Conservation (phyloP, 83 land plant species). For the Thuja plicata region DNA sequence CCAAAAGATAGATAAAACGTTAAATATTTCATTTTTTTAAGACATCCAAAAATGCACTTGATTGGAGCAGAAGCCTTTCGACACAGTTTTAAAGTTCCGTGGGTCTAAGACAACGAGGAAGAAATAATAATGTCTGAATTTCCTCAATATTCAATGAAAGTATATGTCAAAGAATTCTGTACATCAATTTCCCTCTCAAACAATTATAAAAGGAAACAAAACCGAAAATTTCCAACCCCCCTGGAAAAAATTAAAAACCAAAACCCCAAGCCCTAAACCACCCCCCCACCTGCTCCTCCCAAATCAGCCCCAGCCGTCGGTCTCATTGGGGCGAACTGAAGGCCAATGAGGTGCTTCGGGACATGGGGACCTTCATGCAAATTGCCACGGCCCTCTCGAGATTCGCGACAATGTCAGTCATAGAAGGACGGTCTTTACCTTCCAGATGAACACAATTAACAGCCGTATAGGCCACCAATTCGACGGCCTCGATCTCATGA, state of each 20-base stretch:
- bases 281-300: no score
- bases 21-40: no score
- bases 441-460: conserved; percentile 66
- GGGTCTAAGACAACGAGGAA: no score
- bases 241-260: background rate
- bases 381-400: conserved; percentile 64
- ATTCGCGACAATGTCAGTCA: conserved; percentile 64
- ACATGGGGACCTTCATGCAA: conserved; percentile 22
- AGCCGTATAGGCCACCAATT: conserved; percentile 69
- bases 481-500: conserved; percentile 54
- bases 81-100: no score
- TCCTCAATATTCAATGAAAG: no score
- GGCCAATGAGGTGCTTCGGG: background rate
- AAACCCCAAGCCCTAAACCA: no score
- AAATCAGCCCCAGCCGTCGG: background rate
- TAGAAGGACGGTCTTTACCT: conserved; percentile 75
- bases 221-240: background rate
- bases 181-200: conserved; percentile 10
- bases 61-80: no score
- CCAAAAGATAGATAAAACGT: no score
- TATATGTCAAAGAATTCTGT: conserved; percentile 1
- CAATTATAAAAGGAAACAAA: background rate
- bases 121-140: no score
- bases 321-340: background rate
- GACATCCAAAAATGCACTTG: no score